Evolutionary conservation across 192 early-diverging fungal genomes (phyloP).

Genomic region (Linnemannia hyalina): DNA sequence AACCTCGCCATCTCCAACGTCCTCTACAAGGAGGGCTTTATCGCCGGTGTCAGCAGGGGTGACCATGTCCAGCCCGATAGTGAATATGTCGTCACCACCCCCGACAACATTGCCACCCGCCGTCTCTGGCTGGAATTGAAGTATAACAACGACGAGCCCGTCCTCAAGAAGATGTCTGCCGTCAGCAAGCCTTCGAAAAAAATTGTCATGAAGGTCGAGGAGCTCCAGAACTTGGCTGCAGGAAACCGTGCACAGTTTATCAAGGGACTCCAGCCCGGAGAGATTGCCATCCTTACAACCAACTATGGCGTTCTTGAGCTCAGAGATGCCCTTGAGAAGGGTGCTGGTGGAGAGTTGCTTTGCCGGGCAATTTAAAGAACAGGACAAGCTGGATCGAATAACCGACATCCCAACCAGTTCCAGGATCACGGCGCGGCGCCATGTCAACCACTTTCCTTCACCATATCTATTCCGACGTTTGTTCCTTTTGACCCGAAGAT

Average conservation of each 20-base stretch:
- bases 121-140: constrained; percentile 96
- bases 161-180: constrained; percentile 79
- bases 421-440: background rate
- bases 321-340: constrained; percentile 88
- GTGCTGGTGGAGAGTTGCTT: constrained; percentile 91
- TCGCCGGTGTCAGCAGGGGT: constrained; percentile 83
- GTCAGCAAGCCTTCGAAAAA: constrained; percentile 91
- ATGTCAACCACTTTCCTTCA: background rate
- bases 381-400: background rate
- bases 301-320: constrained; percentile 90
- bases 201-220: constrained; percentile 83
- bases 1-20: constrained; percentile 88
- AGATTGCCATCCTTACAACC: constrained; percentile 92
- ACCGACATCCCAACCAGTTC: background rate
- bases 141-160: constrained; percentile 88
- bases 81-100: constrained; percentile 78
- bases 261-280: constrained; percentile 87
- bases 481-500: background rate
- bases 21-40: constrained; percentile 93
- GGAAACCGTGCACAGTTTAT: constrained; percentile 81
- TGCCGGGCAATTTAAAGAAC: constrained; percentile 68
- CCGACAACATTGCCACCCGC: constrained; percentile 85
- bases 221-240: constrained; percentile 83
- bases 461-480: background rate
- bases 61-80: constrained; percentile 83